A percentile compares a stretch with the other conserved stretches of the same genome.
These are phyloP conservation scores for Ophiostoma ips DNA, from an alignment of 2,329 filamentous ascomycete genomes.

Conservation along the genomic window DNA sequence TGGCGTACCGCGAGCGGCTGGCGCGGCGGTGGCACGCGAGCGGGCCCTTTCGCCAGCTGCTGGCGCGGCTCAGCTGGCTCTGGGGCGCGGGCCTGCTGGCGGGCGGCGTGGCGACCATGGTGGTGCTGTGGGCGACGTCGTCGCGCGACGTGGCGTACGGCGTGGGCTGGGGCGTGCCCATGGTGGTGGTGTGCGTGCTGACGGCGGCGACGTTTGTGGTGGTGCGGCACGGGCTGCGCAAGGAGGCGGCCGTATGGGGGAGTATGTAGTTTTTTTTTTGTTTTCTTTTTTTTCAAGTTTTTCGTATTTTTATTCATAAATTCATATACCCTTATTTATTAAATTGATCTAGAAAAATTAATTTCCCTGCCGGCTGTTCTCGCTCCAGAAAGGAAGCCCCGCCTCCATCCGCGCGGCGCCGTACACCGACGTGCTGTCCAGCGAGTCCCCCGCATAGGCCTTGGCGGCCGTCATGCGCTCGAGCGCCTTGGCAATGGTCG, in stretches of 20 bases:
- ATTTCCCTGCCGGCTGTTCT: constrained; percentile 3
- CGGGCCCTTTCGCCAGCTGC: no score
- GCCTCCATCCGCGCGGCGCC: constrained; percentile 1
- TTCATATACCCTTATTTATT: no score
- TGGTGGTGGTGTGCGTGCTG: neutral
- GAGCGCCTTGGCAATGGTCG: neutral
- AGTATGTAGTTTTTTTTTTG: no score
- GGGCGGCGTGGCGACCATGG: neutral
- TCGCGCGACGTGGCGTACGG: neutral
- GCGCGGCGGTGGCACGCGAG: neutral
- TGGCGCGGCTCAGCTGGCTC: neutral
- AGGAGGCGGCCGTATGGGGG: neutral
- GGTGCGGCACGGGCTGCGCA: neutral
- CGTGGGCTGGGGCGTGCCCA: neutral
- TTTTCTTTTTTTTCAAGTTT: no score
- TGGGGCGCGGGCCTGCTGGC: neutral
- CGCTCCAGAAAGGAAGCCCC: constrained; percentile 4
- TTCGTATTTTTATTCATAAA: no score
- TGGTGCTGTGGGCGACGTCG: neutral
- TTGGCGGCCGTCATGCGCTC: neutral
- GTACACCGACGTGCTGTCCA: constrained; percentile 1
- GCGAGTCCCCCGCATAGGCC: neutral
- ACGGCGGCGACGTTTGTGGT: neutral
- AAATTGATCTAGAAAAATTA: no score
- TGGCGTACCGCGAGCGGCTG: neutral